Base-by-base conservation (phyloP, 345 rosid genomes). In the Cardiospermum halicacabum region DNA sequence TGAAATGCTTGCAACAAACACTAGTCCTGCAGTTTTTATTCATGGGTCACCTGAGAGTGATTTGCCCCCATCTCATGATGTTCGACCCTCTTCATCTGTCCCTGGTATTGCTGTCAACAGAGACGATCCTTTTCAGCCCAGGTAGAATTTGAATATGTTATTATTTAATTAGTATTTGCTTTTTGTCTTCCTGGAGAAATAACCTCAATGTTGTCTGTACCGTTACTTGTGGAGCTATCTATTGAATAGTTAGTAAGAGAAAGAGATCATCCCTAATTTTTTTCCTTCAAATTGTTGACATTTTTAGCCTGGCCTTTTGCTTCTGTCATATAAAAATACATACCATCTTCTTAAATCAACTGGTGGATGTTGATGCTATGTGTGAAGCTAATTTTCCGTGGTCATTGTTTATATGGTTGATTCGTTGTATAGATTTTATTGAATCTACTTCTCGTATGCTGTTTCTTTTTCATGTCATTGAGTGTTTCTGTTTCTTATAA, bases 91-190 rank as follows among this genome's bases (percentile, higher is more conserved):
- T 39, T 65, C 83, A 58, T 72, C 85, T 45, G 50, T 28, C 49
- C 66, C 86, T 51, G 56, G 61, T 19, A 40, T 67, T 69, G 70
- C 76, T 66, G 61, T 64, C 58, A 57, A 66, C 47, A 56, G 71
- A 68, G 85, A 75, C 67, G 62, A 56, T 70, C 69, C 71, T 69
- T 70, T 68, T 19, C 66, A 57, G 58, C 65, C 79, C 66, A 81
- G 96, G 92, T 89, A 78, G 53, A 42, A 11, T 27, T 7, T 12
- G 7, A 39, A n/a, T 65, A 31, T 50, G 22, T 51, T 50, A 18
- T 30, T 27, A 10, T 66, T n/a, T 2, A 19, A 56, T 42, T 63
- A 34, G 48, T 16, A 34, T 22, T 53, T 66, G 31, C 34, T 45
- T 24, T 51, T 37, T 50, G 12, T 57, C 22, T 55, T 26, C 25